Base-by-base conservation (phyloP, 139 green algal species). In the Choricystis sp. region DNA sequence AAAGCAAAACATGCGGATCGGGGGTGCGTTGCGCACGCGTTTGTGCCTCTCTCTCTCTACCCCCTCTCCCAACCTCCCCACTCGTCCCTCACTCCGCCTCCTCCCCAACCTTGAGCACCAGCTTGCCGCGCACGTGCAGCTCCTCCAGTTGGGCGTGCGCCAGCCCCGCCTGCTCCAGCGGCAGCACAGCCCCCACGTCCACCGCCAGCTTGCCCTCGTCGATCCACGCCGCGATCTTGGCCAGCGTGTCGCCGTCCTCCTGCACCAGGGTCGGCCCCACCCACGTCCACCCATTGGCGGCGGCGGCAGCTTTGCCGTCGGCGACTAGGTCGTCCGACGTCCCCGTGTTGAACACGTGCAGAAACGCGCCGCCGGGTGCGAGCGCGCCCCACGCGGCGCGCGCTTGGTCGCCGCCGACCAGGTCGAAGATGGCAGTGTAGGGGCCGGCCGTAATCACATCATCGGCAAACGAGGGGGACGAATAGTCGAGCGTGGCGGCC, bases 51-150 rank as follows among this genome's bases (percentile, higher is more conserved):
- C n/a, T n/a, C n/a, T n/a, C n/a, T n/a, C 40, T 52, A 9, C 40
- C 40, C 40, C 16, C 40, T 52, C 40, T 52, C 40, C 40, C 40
- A 9, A 9, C 9, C 40, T 52, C 40, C 16, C 16, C 40, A 52
- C 40, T 52, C 40, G n/a, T n/a, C n/a, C n/a, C 16, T 52, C 40
- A 52, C 9, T 9, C 40, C 40, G 40, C 40, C 40, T 52, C 40
- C 40, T 9, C 40, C 40, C 9, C 40, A 16, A 52, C 40, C 9
- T 52, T 16, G 9, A 70, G 40, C 16, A 77, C 66, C 1, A 81
- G 3, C 66, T 80, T 81, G 66, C 76, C 76, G 1, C 76, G 28
- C 24, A 63, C 67, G 28, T 69, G 62, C 9, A 66, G 57, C 2
- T 3, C 29, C 30, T 71, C 67, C 3, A 57, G 30, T 14, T 66